These are phyloP conservation scores for Neolecta irregularis DNA, from an alignment of 1,139 yeast genomes.

Conservation along the genomic window DNA sequence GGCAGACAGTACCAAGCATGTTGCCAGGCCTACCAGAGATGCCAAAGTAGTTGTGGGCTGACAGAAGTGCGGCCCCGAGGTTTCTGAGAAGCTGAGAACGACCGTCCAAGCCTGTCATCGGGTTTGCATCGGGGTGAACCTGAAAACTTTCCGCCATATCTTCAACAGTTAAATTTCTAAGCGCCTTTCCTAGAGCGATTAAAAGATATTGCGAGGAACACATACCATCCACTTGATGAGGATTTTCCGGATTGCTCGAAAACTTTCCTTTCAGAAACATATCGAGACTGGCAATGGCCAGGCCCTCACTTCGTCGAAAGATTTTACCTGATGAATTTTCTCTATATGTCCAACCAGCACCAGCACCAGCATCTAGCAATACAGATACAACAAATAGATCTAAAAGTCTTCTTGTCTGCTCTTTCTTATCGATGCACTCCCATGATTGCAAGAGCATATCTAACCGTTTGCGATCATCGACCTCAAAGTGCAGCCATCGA, in stretches of 20 bases:
- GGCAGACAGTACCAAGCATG: conserved; percentile 33
- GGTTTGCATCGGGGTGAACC: conserved; percentile 30
- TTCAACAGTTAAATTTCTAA: conserved; percentile 22
- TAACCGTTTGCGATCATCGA: conserved; percentile 31
- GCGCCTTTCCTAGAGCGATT: conserved; percentile 28
- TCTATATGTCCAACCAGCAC: conserved; percentile 35
- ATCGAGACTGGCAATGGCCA: conserved; percentile 41
- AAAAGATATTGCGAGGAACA: too few species aligned
- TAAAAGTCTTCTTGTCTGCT: conserved; percentile 35
- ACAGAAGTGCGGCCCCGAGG: conserved; percentile 32
- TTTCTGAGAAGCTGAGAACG: conserved; percentile 31
- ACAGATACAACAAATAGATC: conserved; percentile 45
- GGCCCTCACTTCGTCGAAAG: conserved; percentile 39
- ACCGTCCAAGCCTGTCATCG: conserved; percentile 39
- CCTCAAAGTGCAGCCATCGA: conserved; percentile 46
- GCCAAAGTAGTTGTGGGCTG: conserved; percentile 31
- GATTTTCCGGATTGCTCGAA: conserved; percentile 23
- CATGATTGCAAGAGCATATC: conserved; percentile 28
- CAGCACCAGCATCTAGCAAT: conserved; percentile 49
- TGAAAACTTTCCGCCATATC: conserved; percentile 30
- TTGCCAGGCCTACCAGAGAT: conserved; percentile 39
- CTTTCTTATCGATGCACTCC: conserved; percentile 26
- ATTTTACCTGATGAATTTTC: conserved; percentile 24
- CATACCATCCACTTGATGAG: conserved; percentile 32
- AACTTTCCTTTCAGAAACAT: conserved; percentile 37